phyloP scores from a whole-genome alignment of 495 filamentous ascomycete genomes.

The Penicillium samsonianum region DNA sequence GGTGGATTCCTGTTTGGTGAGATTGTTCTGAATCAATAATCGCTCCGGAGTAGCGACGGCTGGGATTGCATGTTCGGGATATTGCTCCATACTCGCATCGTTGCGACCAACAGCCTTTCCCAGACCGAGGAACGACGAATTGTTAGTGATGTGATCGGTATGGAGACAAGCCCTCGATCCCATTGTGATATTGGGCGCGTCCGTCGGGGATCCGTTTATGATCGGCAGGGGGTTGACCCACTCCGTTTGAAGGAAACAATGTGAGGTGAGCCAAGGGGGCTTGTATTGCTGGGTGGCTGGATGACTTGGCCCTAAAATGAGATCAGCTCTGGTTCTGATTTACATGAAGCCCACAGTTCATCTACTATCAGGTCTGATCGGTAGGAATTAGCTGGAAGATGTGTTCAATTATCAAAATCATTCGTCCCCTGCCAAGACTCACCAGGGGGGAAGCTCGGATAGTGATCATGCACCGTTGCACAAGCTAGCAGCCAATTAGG shows the following conservation, averaged over 20 bases:
- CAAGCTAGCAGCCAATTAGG: conserved; percentile 1
- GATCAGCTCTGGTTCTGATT: neutral
- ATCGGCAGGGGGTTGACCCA: conserved; percentile 24
- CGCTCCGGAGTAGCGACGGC: neutral
- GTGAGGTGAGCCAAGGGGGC: conserved; percentile 11
- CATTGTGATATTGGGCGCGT: conserved; percentile 10
- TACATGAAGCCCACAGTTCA: neutral
- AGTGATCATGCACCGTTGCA: neutral
- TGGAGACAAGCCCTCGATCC: conserved; percentile 9
- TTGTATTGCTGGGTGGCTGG: neutral
- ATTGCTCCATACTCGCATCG: neutral
- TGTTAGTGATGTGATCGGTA: conserved; percentile 25
- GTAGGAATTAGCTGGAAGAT: neutral
- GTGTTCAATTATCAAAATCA: neutral
- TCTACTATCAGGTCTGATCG: neutral
- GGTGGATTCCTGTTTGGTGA: conserved; percentile 19
- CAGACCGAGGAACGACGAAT: neutral
- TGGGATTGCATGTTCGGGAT: neutral
- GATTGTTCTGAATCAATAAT: neutral
- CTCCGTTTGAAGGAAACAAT: conserved; percentile 11
- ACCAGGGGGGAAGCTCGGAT: neutral
- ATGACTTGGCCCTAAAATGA: neutral
- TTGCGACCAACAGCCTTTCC: neutral
- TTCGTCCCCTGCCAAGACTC: conserved; percentile 4
- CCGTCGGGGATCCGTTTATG: conserved; percentile 10